These are phyloP conservation scores for Phytopythium delawarense DNA, from an alignment of 352 stramenopile species.

Conservation along the genomic window DNA sequence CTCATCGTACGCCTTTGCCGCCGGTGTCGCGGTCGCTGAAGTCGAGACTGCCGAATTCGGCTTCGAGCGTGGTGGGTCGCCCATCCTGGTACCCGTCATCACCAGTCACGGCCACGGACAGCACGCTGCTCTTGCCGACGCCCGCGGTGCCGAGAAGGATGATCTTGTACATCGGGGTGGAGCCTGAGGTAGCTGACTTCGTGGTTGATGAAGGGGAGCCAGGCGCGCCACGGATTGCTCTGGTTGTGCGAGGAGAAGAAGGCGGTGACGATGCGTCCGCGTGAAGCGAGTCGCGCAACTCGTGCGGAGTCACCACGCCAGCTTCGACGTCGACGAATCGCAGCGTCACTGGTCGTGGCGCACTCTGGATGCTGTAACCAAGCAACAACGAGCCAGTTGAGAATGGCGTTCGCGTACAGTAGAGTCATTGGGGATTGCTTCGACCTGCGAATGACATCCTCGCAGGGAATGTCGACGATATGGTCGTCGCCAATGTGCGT, in stretches of 20 bases:
- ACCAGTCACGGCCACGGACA: slow-evolving; percentile 58
- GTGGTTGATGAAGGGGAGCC: background rate
- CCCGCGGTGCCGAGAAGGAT: slow-evolving; percentile 74
- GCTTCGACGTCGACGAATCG: slow-evolving; percentile 76
- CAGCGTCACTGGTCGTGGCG: slow-evolving; percentile 50
- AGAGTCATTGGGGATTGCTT: background rate
- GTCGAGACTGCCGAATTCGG: slow-evolving; percentile 72
- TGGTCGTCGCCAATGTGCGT: slow-evolving; percentile 81
- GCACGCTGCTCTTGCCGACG: slow-evolving; percentile 75
- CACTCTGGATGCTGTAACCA: slow-evolving; percentile 39
- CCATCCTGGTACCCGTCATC: slow-evolving; percentile 63
- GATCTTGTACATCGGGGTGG: slow-evolving; percentile 55
- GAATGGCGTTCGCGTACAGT: background rate
- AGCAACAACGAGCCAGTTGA: background rate
- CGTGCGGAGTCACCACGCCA: slow-evolving; percentile 68
- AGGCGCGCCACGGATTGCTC: background rate
- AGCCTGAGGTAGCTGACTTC: background rate
- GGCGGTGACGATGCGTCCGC: slow-evolving; percentile 28
- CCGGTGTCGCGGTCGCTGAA: slow-evolving; percentile 42
- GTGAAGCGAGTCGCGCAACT: slow-evolving; percentile 59
- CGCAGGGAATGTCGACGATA: slow-evolving; percentile 52
- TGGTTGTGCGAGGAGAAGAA: slow-evolving; percentile 8
- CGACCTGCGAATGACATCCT: slow-evolving; percentile 60
- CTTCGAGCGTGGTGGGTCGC: slow-evolving; percentile 57
- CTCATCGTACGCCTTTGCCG: background rate